Evolutionary conservation across 2,329 filamentous ascomycete species (phyloP).

Genomic region (Xylaria sp.): DNA sequence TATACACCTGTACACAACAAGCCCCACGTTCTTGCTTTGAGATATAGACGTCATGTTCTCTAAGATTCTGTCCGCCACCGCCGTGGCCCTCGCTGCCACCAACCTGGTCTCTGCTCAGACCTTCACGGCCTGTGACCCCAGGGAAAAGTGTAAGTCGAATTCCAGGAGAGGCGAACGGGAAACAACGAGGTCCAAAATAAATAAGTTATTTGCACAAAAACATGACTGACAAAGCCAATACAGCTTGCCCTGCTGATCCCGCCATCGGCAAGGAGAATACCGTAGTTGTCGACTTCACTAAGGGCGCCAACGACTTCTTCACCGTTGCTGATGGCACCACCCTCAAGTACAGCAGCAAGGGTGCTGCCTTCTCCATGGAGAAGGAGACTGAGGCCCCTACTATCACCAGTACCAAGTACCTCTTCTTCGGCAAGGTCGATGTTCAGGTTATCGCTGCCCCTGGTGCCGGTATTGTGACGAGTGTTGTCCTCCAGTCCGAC

Average conservation of each 20-base stretch:
- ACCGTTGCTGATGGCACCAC: conserved; percentile 58
- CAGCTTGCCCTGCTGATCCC: conserved; percentile 76
- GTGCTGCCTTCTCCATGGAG: conserved; percentile 73
- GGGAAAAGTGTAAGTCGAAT: conserved; percentile 57
- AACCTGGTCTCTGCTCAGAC: conserved; percentile 65
- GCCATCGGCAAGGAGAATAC: conserved; percentile 72
- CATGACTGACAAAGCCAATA: conserved; percentile 38
- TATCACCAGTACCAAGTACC: conserved; percentile 83
- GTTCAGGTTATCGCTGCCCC: conserved; percentile 80
- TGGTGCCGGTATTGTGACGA: conserved; percentile 88
- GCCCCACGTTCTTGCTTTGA: conserved; percentile 7
- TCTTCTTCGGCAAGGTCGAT: conserved; percentile 94
- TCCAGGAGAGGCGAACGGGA: background rate
- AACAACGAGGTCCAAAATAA: background rate
- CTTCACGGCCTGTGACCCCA: conserved; percentile 65
- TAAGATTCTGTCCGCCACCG: conserved; percentile 58
- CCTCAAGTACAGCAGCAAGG: conserved; percentile 59
- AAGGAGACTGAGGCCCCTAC: conserved; percentile 74
- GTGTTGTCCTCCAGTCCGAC: conserved; percentile 88
- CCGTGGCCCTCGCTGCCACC: conserved; percentile 61
- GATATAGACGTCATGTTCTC: conserved; percentile 53
- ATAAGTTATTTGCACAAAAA: background rate
- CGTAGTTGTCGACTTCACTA: conserved; percentile 76
- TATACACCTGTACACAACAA: conserved; percentile 20
- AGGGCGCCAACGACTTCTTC: conserved; percentile 71